A percentile compares a stretch with the other conserved stretches of the same genome.
Conservation (phyloP, 257 asterid genomes). For the Ligustrum vulgare region DNA sequence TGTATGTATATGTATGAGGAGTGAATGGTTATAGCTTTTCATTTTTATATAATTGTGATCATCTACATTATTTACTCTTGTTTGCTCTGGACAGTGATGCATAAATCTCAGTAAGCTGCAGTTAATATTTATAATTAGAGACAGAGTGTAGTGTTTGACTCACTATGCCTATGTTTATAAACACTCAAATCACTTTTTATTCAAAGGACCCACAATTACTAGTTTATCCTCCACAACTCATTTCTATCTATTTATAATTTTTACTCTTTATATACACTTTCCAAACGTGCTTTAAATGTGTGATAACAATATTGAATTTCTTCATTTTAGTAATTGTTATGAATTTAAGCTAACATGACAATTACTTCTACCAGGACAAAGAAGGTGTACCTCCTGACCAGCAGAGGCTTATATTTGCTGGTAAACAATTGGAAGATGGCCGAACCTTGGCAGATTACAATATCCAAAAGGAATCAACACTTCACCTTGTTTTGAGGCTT, state of each 20-base stretch:
- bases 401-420: slow-evolving; percentile 73
- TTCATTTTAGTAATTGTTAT: not conserved
- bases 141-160: not conserved
- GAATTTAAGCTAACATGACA: slow-evolving; percentile 13
- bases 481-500: slow-evolving; percentile 66
- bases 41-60: not conserved
- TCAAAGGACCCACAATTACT: not conserved
- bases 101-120: not conserved
- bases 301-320: not conserved
- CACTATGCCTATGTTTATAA: not conserved
- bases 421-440: slow-evolving; percentile 78
- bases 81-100: not conserved
- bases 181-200: no score
- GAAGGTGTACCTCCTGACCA: slow-evolving; percentile 84
- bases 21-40: not conserved
- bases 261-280: no score
- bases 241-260: not conserved
- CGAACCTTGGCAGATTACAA: slow-evolving; percentile 67
- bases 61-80: not conserved
- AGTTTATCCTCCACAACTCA: no score
- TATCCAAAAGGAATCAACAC: slow-evolving; percentile 66
- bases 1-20: not conserved
- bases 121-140: not conserved
- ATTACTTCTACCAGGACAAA: slow-evolving; percentile 54
- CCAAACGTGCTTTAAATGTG: not conserved